A percentile compares a stretch with the other conserved stretches of the same genome.
Conservation (phyloP, 2,329 filamentous ascomycete species). For the Fusarium heterosporum region DNA sequence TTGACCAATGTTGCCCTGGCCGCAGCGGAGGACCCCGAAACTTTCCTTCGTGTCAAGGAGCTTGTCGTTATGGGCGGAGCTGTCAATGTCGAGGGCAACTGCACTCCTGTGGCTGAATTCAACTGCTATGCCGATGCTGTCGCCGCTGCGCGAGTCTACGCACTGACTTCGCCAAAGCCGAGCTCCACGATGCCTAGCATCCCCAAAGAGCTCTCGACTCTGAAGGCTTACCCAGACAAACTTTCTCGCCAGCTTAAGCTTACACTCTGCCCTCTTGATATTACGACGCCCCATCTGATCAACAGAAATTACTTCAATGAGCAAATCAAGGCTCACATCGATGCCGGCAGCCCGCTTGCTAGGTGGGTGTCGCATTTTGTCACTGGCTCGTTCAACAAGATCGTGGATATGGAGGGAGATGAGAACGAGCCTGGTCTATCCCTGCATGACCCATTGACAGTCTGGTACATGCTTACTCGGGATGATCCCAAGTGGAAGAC, state of each 20-base stretch:
- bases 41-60: conserved; percentile 89
- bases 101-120: conserved; percentile 89
- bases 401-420: conserved; percentile 71
- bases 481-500: conserved; percentile 69
- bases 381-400: conserved; percentile 75
- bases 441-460: conserved; percentile 81
- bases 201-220: conserved; percentile 60
- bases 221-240: conserved; percentile 72
- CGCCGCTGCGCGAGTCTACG: conserved; percentile 80
- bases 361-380: conserved; percentile 80
- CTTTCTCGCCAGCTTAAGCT: conserved; percentile 74
- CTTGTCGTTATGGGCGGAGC: conserved; percentile 96
- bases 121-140: conserved; percentile 92
- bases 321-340: conserved; percentile 65
- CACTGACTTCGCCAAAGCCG: conserved; percentile 79
- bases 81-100: conserved; percentile 83
- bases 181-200: conserved; percentile 82
- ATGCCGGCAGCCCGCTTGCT: conserved; percentile 76
- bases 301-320: conserved; percentile 69
- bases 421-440: conserved; percentile 70
- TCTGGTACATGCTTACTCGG: conserved; percentile 80
- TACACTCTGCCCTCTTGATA: conserved; percentile 80
- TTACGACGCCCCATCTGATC: conserved; percentile 78
- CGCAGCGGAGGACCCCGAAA: conserved; percentile 86
- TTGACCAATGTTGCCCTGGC: conserved; percentile 94